Conservation (phyloP, 257 asterid species). For the Cordia subcordata region DNA sequence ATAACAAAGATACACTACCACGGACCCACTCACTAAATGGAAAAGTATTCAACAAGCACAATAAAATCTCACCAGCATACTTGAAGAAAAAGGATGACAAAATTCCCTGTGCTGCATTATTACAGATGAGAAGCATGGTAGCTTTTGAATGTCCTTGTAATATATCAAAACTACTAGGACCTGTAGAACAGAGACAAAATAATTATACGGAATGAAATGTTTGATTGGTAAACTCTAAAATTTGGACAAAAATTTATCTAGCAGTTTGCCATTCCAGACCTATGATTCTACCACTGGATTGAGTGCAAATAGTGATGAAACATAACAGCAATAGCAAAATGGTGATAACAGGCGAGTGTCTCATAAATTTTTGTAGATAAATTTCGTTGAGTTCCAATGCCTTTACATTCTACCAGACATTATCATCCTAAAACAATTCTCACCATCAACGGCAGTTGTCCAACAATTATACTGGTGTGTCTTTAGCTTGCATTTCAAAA, state of each 20-base stretch:
- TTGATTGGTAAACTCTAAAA: neutral
- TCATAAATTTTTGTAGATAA: too few species aligned
- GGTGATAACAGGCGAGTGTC: too few species aligned
- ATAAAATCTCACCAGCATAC: constrained; percentile 68
- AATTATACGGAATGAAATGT: neutral
- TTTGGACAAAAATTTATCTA: neutral
- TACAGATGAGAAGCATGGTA: constrained; percentile 86
- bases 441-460: too few species aligned
- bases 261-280: neutral
- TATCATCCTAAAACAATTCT: too few species aligned
- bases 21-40: too few species aligned
- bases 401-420: too few species aligned
- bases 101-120: constrained; percentile 98
- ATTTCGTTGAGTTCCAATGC: too few species aligned
- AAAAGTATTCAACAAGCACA: neutral
- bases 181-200: constrained; percentile 37
- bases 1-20: neutral
- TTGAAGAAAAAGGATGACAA: constrained; percentile 96
- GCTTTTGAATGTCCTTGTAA: constrained; percentile 95
- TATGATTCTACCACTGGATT: too few species aligned
- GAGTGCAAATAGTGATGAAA: too few species aligned
- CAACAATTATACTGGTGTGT: too few species aligned
- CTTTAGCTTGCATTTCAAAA: too few species aligned
- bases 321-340: too few species aligned
- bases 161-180: constrained; percentile 80